phyloP scores from a whole-genome alignment of 2,329 filamentous ascomycete species.

The Stachybotrys elegans region DNA sequence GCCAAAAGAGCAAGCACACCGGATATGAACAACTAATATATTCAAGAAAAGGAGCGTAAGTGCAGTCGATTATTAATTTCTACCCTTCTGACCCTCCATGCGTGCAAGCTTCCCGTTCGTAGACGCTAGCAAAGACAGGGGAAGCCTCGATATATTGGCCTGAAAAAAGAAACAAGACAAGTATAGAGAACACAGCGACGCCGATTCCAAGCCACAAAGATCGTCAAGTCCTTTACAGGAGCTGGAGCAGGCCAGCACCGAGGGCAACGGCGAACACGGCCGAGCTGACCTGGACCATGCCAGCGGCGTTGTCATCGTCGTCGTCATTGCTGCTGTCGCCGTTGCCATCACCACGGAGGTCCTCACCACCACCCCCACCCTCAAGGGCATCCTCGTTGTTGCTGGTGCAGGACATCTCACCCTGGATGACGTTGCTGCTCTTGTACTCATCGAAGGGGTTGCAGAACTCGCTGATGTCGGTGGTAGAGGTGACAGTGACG shows the following conservation, averaged over 20 bases:
- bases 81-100: slow-evolving; percentile 29
- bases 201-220: slow-evolving; percentile 26
- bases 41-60: too few relatives aligned
- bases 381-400: slow-evolving; percentile 37
- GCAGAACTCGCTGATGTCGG: slow-evolving; percentile 52
- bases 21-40: slow-evolving; percentile 9
- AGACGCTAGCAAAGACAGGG: slow-evolving; percentile 20
- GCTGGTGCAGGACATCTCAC: slow-evolving; percentile 42
- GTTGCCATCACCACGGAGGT: slow-evolving; percentile 21
- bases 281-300: slow-evolving; percentile 40
- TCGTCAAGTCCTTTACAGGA: slow-evolving; percentile 38
- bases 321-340: slow-evolving; percentile 18
- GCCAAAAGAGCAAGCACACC: too few relatives aligned
- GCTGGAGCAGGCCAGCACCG: slow-evolving; percentile 42
- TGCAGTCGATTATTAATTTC: slow-evolving; percentile 41
- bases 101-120: slow-evolving; percentile 18
- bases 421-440: slow-evolving; percentile 34
- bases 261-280: slow-evolving; percentile 41
- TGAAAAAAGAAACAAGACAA: slow-evolving; percentile 28
- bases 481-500: slow-evolving; percentile 64
- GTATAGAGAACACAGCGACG: slow-evolving; percentile 27
- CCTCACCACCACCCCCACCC: slow-evolving; percentile 27
- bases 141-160: slow-evolving; percentile 29
- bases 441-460: slow-evolving; percentile 42
- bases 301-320: slow-evolving; percentile 37